Evolutionary conservation across 495 filamentous ascomycete genomes (phyloP).

Genomic region (Aspergillus sclerotioniger): DNA sequence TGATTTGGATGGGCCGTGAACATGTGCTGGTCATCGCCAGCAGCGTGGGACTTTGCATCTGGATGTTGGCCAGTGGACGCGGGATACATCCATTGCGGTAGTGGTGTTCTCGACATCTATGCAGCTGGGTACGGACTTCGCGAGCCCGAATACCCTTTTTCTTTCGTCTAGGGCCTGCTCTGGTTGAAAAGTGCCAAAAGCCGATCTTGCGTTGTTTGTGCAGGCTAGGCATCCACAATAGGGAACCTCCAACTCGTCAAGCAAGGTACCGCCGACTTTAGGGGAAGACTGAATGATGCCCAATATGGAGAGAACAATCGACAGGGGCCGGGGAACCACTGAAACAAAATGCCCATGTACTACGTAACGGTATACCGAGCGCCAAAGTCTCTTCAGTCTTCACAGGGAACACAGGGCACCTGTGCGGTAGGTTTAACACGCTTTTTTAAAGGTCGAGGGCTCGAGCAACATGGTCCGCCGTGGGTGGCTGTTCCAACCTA

Average conservation of each 20-base stretch:
- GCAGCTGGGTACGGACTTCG: conserved; percentile 1
- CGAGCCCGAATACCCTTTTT: background rate
- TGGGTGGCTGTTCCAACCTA: conserved; percentile 10
- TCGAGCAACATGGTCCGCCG: conserved; percentile 10
- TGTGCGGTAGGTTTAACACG: background rate
- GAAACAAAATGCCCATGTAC: background rate
- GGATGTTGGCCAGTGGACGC: conserved; percentile 15
- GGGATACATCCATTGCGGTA: conserved; percentile 19
- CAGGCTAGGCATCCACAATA: conserved; percentile 6
- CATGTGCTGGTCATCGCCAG: conserved; percentile 14
- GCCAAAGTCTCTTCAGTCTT: background rate
- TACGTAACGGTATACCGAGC: background rate
- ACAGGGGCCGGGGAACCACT: background rate
- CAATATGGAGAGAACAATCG: conserved; percentile 2
- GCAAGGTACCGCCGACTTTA: background rate
- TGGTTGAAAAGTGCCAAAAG: background rate
- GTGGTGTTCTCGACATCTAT: conserved; percentile 27
- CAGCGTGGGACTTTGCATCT: conserved; percentile 7
- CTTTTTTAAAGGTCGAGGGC: background rate
- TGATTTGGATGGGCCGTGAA: conserved; percentile 8
- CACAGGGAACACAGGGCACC: background rate
- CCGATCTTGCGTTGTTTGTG: background rate
- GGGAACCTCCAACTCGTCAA: conserved; percentile 3
- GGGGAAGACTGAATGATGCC: background rate
- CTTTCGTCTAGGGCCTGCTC: conserved; percentile 4